phyloP scores from a whole-genome alignment of 257 asterid genomes.

The Craterostigma plantagineum region DNA sequence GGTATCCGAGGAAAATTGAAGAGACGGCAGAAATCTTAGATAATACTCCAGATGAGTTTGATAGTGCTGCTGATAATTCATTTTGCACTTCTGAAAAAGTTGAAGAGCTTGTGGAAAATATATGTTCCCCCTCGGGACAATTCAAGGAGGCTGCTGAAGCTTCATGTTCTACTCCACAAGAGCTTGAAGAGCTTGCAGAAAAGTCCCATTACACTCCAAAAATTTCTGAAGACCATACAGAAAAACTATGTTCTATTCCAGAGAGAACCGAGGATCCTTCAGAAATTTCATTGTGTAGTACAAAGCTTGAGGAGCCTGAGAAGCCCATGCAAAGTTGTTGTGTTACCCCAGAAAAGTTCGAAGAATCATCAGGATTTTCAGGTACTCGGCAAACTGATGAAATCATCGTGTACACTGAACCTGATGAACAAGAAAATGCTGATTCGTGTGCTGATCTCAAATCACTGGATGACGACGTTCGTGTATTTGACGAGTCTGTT shows the following conservation, averaged over 20 bases:
- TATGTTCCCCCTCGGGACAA: background rate
- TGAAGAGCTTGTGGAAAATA: background rate
- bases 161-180: background rate
- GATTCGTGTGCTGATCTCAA: constrained; percentile 11
- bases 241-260: background rate
- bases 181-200: background rate
- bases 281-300: constrained; percentile 13
- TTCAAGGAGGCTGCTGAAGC: background rate
- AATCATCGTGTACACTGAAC: too few relatives aligned
- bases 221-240: background rate
- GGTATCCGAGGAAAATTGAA: too few relatives aligned
- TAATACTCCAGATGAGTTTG: too few relatives aligned
- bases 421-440: constrained; percentile 17
- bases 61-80: background rate
- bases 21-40: too few relatives aligned
- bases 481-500: constrained; percentile 14
- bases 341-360: too few relatives aligned
- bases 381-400: too few relatives aligned
- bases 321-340: constrained; percentile 12
- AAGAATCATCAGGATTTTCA: too few relatives aligned
- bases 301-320: constrained; percentile 15
- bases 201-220: background rate
- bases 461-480: constrained; percentile 13
- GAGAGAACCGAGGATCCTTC: background rate
- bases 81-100: background rate